Conservation (phyloP, 148 eudicot species). For the Rhododendron williamsianum region DNA sequence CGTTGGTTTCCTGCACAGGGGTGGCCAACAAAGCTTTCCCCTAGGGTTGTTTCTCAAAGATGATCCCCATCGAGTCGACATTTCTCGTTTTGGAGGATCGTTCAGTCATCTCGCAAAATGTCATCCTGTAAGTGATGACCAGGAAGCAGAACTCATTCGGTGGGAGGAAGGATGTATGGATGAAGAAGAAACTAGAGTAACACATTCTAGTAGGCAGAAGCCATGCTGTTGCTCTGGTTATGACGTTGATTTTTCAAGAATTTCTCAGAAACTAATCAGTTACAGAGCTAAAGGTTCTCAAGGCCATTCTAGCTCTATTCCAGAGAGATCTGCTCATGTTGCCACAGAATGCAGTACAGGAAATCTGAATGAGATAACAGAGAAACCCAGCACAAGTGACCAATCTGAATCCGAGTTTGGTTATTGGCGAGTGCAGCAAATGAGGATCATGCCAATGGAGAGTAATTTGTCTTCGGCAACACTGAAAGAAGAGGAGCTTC, state of each 20-base stretch:
- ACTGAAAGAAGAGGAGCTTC: constrained; percentile 85
- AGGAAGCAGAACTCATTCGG: constrained; percentile 61
- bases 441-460: constrained; percentile 47
- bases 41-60: constrained; percentile 57
- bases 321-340: constrained; percentile 80
- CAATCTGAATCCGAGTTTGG: constrained; percentile 68
- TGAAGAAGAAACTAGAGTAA: constrained; percentile 58
- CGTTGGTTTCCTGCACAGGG: constrained; percentile 82
- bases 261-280: constrained; percentile 47
- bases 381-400: constrained; percentile 89
- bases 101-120: constrained; percentile 49
- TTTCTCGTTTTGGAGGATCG: constrained; percentile 88
- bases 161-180: constrained; percentile 99
- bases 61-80: constrained; percentile 71
- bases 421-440: constrained; percentile 61
- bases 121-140: constrained; percentile 40
- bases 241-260: constrained; percentile 56
- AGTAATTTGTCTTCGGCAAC: constrained; percentile 58
- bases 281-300: constrained; percentile 57
- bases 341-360: constrained; percentile 72
- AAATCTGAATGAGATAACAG: constrained; percentile 74
- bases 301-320: constrained; percentile 60
- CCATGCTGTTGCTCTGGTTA: constrained; percentile 88
- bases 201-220: constrained; percentile 63
- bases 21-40: constrained; percentile 82